phyloP scores from a whole-genome alignment of 2,329 filamentous ascomycete genomes.

The Diaporthe sp. region DNA sequence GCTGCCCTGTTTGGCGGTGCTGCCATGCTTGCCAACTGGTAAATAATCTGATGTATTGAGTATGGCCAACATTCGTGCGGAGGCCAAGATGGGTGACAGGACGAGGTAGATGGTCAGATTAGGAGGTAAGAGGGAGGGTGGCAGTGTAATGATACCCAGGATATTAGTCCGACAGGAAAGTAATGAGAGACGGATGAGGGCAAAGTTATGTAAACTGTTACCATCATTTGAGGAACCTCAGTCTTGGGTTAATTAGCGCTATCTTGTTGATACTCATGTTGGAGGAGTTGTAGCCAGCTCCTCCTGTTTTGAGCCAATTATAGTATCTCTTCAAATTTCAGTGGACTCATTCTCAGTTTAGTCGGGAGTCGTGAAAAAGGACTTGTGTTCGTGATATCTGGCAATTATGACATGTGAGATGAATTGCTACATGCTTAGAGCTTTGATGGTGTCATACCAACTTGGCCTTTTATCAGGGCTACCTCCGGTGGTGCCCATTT shows the following conservation, averaged over 20 bases:
- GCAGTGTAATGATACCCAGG: constrained; percentile 22
- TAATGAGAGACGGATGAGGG: neutral
- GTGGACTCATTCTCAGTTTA: neutral
- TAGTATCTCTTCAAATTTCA: neutral
- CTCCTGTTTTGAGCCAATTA: neutral
- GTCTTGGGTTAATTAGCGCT: neutral
- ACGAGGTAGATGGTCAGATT: neutral
- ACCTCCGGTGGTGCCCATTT: neutral
- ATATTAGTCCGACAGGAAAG: constrained; percentile 2
- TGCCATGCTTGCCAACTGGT: constrained; percentile 32
- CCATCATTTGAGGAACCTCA: neutral
- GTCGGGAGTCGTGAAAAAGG: neutral
- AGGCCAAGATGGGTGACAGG: no score
- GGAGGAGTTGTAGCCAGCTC: neutral
- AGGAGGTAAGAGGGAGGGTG: no score
- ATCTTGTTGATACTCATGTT: neutral
- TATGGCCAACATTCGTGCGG: neutral
- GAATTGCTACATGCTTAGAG: no score
- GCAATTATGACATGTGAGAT: neutral
- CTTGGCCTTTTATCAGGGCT: no score
- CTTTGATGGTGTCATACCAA: no score
- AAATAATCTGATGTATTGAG: neutral
- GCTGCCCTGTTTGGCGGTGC: constrained; percentile 38
- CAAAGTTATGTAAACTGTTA: neutral
- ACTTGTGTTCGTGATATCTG: neutral